A percentile compares a stretch with the other conserved stretches of the same genome.
Conservation (phyloP, 2,329 filamentous ascomycete genomes). For the Fusarium tjaetaba region DNA sequence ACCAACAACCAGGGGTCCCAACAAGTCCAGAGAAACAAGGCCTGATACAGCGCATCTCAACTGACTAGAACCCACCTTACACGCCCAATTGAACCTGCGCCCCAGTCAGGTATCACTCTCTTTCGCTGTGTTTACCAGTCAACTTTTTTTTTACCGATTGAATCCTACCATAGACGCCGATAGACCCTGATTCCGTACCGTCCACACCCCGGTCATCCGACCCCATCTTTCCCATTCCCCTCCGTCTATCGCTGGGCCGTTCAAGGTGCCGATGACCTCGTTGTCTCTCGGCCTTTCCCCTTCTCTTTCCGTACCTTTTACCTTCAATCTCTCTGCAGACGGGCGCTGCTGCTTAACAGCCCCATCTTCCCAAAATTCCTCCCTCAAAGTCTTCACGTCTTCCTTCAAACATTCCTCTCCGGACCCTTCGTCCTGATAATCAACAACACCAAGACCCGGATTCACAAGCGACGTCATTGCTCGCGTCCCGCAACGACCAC, state of each 20-base stretch:
- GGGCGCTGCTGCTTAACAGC: constrained; percentile 82
- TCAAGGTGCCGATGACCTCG: constrained; percentile 46
- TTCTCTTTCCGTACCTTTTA: constrained; percentile 47
- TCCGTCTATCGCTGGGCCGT: constrained; percentile 40
- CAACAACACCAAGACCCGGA: constrained; percentile 52
- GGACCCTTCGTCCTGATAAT: constrained; percentile 65
- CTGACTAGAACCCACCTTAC: constrained; percentile 28
- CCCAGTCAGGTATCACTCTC: constrained; percentile 27
- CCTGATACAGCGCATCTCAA: constrained; percentile 20
- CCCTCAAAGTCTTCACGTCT: constrained; percentile 73
- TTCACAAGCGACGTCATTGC: constrained; percentile 52
- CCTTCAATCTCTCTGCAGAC: constrained; percentile 57
- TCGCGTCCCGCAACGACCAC: constrained; percentile 47
- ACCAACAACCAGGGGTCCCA: constrained; percentile 35
- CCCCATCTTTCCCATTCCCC: constrained; percentile 42
- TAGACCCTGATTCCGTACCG: constrained; percentile 38
- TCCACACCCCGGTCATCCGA: constrained; percentile 44
- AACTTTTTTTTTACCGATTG: constrained; percentile 8
- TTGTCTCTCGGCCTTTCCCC: constrained; percentile 34
- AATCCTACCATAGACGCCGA: constrained; percentile 18
- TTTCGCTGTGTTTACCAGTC: constrained; percentile 16
- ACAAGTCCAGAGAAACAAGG: constrained; percentile 18
- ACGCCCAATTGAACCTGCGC: constrained; percentile 27
- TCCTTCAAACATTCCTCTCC: constrained; percentile 87
- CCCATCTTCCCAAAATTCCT: constrained; percentile 86